Evolutionary conservation across 2,329 filamentous ascomycete genomes (phyloP), one percentile per base, ranked within the genome.

Genomic region (Colletotrichum musicola): DNA sequence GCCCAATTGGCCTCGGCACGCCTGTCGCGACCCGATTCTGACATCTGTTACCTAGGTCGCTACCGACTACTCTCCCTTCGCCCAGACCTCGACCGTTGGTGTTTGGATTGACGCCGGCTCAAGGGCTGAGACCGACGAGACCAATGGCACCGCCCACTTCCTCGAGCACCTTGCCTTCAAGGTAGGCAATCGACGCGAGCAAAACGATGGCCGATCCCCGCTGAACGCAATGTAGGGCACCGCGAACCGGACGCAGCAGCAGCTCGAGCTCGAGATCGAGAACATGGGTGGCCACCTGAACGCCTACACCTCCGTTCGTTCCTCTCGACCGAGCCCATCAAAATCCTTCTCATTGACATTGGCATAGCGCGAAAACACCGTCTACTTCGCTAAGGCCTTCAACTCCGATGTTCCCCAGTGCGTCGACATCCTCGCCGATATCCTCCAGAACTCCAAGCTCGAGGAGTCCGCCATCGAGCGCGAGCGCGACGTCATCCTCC

Each of bases 141-240:
- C 93, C 80, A 99, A 98, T 87, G 96, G 96, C 84, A 99, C 96
- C 77, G 96, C 96, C 79, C 96, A 99, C 87, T 99, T 99, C 89
- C 90, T 99, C 77, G 96, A 99, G 89, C 96, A 99, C 87, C 90
- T 99, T 83, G 97, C 97, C 77, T 99, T 99, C 91, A 99, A 99
- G 93, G 94, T 97, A 88, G 75, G 27, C 58, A 30, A 38, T 47
- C 57, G 44, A 71, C 30, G 47, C 54, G 54, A 18, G 25, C 54
- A 47, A 66, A 27, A 16, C 54, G 46, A 66, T 62, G 44, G 44
- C 25, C 16, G 16, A 51, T 16, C 16, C 20, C 18, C 25, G 54
- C 57, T 69, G 57, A 69, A 44, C 27, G 40, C 18, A 40, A 20
- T 35, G 16, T 62, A 95, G 95, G 96, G 96, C 77, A 99, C 96